Percentiles rank a stretch among this genome's conserved stretches.
phyloP scores from a whole-genome alignment of 768 basidiomycete genomes.

The Xanthoconium purpureum region DNA sequence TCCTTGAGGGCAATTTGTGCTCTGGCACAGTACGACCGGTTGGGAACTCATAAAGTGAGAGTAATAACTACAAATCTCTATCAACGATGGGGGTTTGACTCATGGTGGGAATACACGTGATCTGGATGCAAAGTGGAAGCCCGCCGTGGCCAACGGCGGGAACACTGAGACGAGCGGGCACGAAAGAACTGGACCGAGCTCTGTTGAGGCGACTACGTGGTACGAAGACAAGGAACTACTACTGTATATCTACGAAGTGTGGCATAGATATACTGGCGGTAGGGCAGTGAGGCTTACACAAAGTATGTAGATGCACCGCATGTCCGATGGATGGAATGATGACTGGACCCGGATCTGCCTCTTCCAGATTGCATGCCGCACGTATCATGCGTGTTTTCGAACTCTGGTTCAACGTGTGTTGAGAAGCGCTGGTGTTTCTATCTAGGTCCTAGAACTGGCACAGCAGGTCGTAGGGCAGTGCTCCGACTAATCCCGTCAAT shows the following conservation, averaged over 20 bases:
- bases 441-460: conserved; percentile 7
- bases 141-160: too few species aligned
- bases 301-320: not conserved
- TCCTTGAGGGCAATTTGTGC: conserved; percentile 67
- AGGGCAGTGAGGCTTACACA: too few species aligned
- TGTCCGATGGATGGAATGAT: not conserved
- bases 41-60: conserved; percentile 35
- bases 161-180: too few species aligned
- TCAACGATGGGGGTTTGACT: not conserved
- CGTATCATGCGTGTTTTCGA: conserved; percentile 24
- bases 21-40: conserved; percentile 56
- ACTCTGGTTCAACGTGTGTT: conserved; percentile 5
- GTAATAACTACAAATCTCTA: not conserved
- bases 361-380: conserved; percentile 13
- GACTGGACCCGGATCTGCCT: not conserved
- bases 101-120: conserved; percentile 17
- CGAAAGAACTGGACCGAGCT: too few species aligned
- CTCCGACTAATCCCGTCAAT: not conserved
- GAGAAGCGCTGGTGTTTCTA: not conserved
- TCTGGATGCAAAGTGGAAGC: not conserved
- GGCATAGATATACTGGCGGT: too few species aligned
- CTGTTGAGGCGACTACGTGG: too few species aligned
- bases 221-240: too few species aligned
- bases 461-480: conserved; percentile 10
- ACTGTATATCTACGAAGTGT: too few species aligned